Evolutionary conservation across 345 rosid genomes (phyloP).

Genomic region (Eutrema yunnanense): DNA sequence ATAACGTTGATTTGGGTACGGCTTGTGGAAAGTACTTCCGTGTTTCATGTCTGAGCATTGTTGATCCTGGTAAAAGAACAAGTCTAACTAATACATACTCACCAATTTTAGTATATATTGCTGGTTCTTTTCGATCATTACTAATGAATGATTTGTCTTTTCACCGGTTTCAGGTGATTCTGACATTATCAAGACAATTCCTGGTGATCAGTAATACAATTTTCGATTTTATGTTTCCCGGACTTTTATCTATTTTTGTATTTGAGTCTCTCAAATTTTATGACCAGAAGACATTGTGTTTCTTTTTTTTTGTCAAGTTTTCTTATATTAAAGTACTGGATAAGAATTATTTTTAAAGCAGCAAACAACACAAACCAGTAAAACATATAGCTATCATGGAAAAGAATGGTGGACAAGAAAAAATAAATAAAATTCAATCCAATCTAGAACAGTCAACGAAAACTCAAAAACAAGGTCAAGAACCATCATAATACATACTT

Average conservation of each 20-base stretch:
- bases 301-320: background rate
- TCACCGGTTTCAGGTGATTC: constrained; percentile 50
- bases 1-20: constrained; percentile 68
- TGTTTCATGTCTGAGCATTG: constrained; percentile 63
- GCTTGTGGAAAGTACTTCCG: constrained; percentile 78
- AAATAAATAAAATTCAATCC: background rate
- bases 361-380: background rate
- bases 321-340: background rate
- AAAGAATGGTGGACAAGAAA: constrained; percentile 4
- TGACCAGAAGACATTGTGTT: background rate
- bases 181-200: constrained; percentile 66
- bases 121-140: background rate
- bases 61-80: constrained; percentile 46
- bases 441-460: background rate
- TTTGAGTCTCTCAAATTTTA: constrained; percentile 3
- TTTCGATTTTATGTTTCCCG: background rate
- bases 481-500: constrained; percentile 41
- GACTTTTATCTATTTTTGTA: background rate
- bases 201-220: constrained; percentile 47
- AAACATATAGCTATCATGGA: background rate
- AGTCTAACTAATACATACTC: background rate
- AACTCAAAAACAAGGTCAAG: constrained; percentile 24
- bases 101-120: background rate
- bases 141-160: background rate
- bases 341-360: background rate